phyloP scores from a whole-genome alignment of 371 early-diverging fungal genomes.

The Modicella reniformis region DNA sequence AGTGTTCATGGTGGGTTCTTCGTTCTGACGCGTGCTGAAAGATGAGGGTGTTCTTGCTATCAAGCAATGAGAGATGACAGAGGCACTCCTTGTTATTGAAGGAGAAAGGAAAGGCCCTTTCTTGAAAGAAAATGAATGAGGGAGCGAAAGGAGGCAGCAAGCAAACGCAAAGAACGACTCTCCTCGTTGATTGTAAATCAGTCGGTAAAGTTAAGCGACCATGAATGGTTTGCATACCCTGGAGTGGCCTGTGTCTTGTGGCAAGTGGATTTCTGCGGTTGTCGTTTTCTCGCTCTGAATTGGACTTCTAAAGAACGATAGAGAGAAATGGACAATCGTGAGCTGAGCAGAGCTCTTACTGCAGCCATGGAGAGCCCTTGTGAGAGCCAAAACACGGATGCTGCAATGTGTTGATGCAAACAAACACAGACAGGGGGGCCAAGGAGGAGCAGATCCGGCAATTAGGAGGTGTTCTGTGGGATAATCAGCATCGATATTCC shows the following conservation, averaged over 20 bases:
- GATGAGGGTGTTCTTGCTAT: not conserved
- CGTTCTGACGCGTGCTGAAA: not conserved
- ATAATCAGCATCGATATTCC: not conserved
- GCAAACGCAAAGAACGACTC: not conserved
- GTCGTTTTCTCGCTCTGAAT: not conserved
- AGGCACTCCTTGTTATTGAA: not conserved
- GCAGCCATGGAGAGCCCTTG: not conserved
- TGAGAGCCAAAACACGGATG: slow-evolving; percentile 16
- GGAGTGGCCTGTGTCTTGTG: not conserved
- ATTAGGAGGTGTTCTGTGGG: slow-evolving; percentile 12
- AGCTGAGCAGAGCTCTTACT: not conserved
- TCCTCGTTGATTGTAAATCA: not conserved
- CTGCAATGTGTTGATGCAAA: slow-evolving; percentile 10
- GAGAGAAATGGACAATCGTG: not conserved
- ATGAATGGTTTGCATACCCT: slow-evolving; percentile 8
- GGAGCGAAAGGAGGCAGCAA: not conserved
- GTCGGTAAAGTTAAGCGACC: not conserved
- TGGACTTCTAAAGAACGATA: too few relatives aligned
- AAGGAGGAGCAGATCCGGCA: slow-evolving; percentile 12
- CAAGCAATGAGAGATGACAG: not conserved
- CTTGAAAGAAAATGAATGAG: not conserved
- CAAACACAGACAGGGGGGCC: slow-evolving; percentile 17
- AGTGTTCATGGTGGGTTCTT: slow-evolving; percentile 32
- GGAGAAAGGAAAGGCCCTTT: not conserved
- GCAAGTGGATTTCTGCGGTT: slow-evolving; percentile 3